These are phyloP conservation scores for Cubamyces lactineus DNA, from an alignment of 768 basidiomycete species.

Conservation along the genomic window DNA sequence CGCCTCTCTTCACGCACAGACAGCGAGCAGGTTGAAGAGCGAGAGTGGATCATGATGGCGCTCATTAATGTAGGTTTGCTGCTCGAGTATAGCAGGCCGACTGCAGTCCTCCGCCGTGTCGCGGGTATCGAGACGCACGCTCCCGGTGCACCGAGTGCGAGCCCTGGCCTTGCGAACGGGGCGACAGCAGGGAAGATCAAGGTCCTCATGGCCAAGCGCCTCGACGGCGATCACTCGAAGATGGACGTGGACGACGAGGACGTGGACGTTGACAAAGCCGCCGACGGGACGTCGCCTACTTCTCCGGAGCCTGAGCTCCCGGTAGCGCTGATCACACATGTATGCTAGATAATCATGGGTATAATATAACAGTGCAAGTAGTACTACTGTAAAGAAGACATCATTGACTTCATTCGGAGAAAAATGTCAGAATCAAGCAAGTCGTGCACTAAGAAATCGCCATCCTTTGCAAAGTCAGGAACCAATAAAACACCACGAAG, in stretches of 20 bases:
- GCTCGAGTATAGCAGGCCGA: constrained; percentile 84
- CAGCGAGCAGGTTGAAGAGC: constrained; percentile 63
- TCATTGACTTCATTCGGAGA: not conserved
- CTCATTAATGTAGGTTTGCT: constrained; percentile 79
- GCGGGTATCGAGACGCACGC: constrained; percentile 48
- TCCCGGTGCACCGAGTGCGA: constrained; percentile 38
- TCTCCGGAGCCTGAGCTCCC: constrained; percentile 52
- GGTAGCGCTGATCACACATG: too few species aligned
- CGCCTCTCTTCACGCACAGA: constrained; percentile 21
- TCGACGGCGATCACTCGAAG: constrained; percentile 49
- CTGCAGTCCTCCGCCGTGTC: constrained; percentile 67
- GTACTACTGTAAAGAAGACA: too few species aligned
- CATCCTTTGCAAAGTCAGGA: not conserved
- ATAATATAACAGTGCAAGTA: too few species aligned
- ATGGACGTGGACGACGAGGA: constrained; percentile 71
- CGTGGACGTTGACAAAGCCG: constrained; percentile 29
- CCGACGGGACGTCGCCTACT: constrained; percentile 30
- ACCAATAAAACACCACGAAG: not conserved
- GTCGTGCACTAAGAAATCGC: constrained; percentile 1
- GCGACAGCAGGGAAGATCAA: constrained; percentile 39
- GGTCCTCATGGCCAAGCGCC: constrained; percentile 40
- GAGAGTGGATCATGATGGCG: constrained; percentile 98
- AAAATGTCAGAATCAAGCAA: constrained; percentile 2
- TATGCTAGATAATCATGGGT: too few species aligned
- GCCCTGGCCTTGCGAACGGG: constrained; percentile 56